Base-by-base conservation (phyloP, 148 eudicot genomes). In the Fagopyrum homotropicum region DNA sequence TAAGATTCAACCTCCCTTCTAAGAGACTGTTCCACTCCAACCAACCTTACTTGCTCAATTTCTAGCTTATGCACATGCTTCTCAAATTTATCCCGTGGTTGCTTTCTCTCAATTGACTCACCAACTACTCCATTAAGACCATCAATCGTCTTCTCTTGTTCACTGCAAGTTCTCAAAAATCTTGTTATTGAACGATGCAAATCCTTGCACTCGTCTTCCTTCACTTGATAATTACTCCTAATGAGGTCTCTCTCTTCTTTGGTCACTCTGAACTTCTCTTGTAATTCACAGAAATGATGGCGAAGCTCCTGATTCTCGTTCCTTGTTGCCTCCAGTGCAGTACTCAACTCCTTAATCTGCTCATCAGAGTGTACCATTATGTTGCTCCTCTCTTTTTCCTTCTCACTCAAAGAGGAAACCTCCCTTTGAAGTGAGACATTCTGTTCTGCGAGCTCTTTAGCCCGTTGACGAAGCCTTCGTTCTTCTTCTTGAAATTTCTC, bases 361-460 rank as follows among this genome's bases (percentile, higher is more conserved):
- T 74, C 70, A 79, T 89, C 96, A 45, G 85, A 85, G 51, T 69
- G 52, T 6, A 78, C 14, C 54, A 86, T 63, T 74, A 48, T 80
- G 81, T 74, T 82, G 71, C 77, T 84, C 52, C 77, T 81, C 75
- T 86, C 93, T 69, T 63, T 70, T 75, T 87, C 88, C 60, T 69
- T 82, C 77, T 94, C 93, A 68, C 86, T 80, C 49, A 86, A 84
- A n/a, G 86, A 84, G 73, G 96, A 91, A 17, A 91, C 84, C 54
- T 91, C 98, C 57, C 92, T 94, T 86, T 94, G 97, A 49, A 94
- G 89, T 9, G 85, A 83, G 70, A 94, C 98, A 77, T 94, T 94
- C 83, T 90, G 96, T 85, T 94, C 98, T 17, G 97, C 98, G 76
- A 94, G 93, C 82, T 94, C 91, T 80, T 93, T 85, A 9, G 89